A percentile compares a stretch with the other conserved stretches of the same genome.
Evolutionary conservation across 2,329 filamentous ascomycete genomes (phyloP).

Genomic region (Sodiomyces alkalinus): DNA sequence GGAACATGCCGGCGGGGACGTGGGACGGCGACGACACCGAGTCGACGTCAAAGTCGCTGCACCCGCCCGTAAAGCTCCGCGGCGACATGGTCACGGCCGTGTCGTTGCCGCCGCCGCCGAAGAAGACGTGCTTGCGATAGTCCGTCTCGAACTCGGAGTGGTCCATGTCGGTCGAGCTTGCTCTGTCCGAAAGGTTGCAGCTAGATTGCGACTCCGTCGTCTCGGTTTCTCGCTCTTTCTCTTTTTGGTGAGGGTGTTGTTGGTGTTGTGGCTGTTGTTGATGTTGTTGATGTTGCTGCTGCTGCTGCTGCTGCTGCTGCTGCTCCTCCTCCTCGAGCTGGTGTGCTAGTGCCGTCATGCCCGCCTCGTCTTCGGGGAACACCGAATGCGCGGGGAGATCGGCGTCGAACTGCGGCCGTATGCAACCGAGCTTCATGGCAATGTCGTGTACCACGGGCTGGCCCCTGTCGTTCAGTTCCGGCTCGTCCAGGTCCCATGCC

Average conservation of each 20-base stretch:
- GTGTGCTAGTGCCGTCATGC: constrained; percentile 38
- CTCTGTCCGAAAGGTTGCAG: constrained; percentile 27
- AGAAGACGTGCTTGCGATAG: constrained; percentile 33
- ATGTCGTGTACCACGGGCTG: constrained; percentile 52
- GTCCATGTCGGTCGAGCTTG: constrained; percentile 38
- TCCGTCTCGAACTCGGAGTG: constrained; percentile 40
- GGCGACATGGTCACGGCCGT: constrained; percentile 35
- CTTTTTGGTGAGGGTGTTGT: too few relatives aligned
- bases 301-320: too few relatives aligned
- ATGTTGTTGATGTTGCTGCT: too few relatives aligned
- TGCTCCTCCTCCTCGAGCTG: constrained; percentile 35
- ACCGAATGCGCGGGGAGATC: constrained; percentile 40
- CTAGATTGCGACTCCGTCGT: constrained; percentile 17
- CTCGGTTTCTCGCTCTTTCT: constrained; percentile 22
- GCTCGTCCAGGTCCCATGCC: constrained; percentile 46
- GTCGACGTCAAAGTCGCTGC: constrained; percentile 26
- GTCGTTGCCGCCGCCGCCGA: too few relatives aligned
- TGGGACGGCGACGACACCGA: constrained; percentile 19
- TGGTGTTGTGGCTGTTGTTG: too few relatives aligned
- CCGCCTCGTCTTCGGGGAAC: constrained; percentile 46
- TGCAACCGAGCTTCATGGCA: constrained; percentile 47
- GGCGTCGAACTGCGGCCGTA: constrained; percentile 45
- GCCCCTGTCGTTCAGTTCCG: constrained; percentile 46
- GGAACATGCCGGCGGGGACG: constrained; percentile 19
- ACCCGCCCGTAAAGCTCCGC: constrained; percentile 29